phyloP scores from a whole-genome alignment of 371 early-diverging fungal genomes.

The Batrachochytrium dendrobatidis region DNA sequence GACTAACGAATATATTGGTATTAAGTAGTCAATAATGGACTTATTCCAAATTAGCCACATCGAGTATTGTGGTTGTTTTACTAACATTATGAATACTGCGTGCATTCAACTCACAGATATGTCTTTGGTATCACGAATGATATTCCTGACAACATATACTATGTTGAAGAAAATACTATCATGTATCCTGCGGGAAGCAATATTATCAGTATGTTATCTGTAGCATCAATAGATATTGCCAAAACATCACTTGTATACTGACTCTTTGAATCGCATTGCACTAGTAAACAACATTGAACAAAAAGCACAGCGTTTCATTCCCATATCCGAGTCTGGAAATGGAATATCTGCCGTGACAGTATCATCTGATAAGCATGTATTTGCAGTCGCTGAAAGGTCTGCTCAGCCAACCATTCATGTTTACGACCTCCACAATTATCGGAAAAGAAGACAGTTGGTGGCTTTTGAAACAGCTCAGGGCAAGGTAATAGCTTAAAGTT shows the following conservation, averaged over 20 bases:
- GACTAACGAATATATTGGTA: not conserved
- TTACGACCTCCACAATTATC: constrained; percentile 27
- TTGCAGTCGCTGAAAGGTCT: constrained; percentile 39
- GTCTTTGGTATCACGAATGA: constrained; percentile 35
- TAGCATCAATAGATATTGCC: not conserved
- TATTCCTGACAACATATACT: constrained; percentile 33
- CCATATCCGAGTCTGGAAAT: constrained; percentile 31
- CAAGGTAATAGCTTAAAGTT: not conserved
- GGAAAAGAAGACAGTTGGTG: constrained; percentile 24
- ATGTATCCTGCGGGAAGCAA: constrained; percentile 46
- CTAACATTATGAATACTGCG: too few species aligned
- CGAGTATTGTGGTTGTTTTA: too few species aligned
- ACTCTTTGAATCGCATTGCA: constrained; percentile 1
- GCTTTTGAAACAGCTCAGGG: constrained; percentile 1
- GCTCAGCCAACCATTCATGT: constrained; percentile 16
- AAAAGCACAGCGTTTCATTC: constrained; percentile 37
- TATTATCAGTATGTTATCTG: constrained; percentile 30
- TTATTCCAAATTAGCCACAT: too few species aligned
- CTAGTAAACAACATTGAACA: constrained; percentile 40
- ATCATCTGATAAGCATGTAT: constrained; percentile 35
- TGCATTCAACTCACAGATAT: constrained; percentile 16
- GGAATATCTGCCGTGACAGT: constrained; percentile 35
- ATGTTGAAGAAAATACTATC: constrained; percentile 43
- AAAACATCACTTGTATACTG: not conserved
- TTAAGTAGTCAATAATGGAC: too few species aligned